phyloP scores from a whole-genome alignment of 1,139 yeast genomes.

The Debaryomycetaceae sp. region DNA sequence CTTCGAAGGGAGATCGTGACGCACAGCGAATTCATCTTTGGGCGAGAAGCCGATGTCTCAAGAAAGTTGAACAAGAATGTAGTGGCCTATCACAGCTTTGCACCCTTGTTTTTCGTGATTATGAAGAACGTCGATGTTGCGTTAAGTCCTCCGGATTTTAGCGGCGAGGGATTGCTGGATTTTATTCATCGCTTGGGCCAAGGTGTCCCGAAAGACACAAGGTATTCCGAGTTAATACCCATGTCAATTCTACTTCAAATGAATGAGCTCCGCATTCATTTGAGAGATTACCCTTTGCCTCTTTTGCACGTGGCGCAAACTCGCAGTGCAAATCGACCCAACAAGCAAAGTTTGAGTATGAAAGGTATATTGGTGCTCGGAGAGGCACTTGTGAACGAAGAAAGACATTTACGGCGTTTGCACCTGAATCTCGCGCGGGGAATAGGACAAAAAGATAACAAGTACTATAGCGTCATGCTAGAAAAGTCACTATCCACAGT shows the following conservation, averaged over 20 bases:
- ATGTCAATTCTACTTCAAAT: conserved; percentile 36
- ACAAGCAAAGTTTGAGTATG: conserved; percentile 18
- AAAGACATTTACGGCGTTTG: conserved; percentile 46
- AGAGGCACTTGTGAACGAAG: conserved; percentile 28
- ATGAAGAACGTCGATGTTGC: conserved; percentile 48
- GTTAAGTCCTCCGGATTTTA: conserved; percentile 46
- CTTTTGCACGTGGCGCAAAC: conserved; percentile 14
- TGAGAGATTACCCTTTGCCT: conserved; percentile 66
- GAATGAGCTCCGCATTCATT: conserved; percentile 41
- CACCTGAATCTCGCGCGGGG: conserved; percentile 46
- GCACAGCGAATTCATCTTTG: conserved; percentile 42
- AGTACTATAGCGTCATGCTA: conserved; percentile 47
- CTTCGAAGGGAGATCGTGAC: conserved; percentile 36
- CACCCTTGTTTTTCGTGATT: conserved; percentile 53
- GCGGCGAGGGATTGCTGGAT: conserved; percentile 39
- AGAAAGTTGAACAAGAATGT: conserved; percentile 39
- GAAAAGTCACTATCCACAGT: conserved; percentile 72
- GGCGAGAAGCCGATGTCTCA: conserved; percentile 33
- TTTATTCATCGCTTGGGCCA: conserved; percentile 69
- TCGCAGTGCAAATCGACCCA: neutral
- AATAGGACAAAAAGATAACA: conserved; percentile 14
- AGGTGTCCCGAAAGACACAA: conserved; percentile 64
- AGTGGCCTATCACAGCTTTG: conserved; percentile 45
- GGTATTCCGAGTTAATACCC: conserved; percentile 64
- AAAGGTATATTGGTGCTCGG: conserved; percentile 38